phyloP scores from a whole-genome alignment of 208 protist genomes.

The Leishmania turanica region DNA sequence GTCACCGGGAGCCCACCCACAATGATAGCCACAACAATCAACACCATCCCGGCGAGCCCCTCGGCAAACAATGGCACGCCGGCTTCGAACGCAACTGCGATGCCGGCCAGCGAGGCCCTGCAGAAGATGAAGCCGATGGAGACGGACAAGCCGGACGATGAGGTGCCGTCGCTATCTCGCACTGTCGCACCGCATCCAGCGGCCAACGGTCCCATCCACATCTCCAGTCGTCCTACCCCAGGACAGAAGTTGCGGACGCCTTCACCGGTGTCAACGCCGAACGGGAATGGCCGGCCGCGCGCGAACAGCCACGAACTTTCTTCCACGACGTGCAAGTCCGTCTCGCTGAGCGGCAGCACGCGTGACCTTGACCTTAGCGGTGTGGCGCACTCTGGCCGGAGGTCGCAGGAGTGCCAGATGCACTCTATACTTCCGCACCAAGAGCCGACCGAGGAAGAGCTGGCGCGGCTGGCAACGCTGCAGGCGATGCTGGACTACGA shows the following conservation, averaged over 20 bases:
- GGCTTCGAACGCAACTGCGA: neutral
- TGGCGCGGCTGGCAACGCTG: slow-evolving; percentile 57
- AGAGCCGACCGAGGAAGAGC: slow-evolving; percentile 44
- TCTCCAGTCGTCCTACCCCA: slow-evolving; percentile 4
- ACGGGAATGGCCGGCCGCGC: neutral
- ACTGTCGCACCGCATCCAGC: neutral
- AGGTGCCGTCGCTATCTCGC: neutral
- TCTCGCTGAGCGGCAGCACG: slow-evolving; percentile 14
- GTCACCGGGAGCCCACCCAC: neutral
- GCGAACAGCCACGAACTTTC: neutral
- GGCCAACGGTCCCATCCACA: neutral
- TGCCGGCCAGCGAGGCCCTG: neutral
- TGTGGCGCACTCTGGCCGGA: slow-evolving; percentile 8
- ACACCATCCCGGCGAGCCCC: neutral
- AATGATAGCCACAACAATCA: neutral
- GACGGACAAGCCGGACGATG: slow-evolving; percentile 4
- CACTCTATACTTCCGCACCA: slow-evolving; percentile 10
- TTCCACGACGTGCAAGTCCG: slow-evolving; percentile 11
- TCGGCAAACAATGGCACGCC: neutral
- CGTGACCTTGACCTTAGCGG: slow-evolving; percentile 3
- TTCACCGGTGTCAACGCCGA: neutral
- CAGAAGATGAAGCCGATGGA: slow-evolving; percentile 5
- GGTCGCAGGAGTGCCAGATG: slow-evolving; percentile 17
- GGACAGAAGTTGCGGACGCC: slow-evolving; percentile 13
- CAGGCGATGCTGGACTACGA: slow-evolving; percentile 62